Evolutionary conservation across 2,329 filamentous ascomycete species (phyloP).

Genomic region (Camillea tinctor): DNA sequence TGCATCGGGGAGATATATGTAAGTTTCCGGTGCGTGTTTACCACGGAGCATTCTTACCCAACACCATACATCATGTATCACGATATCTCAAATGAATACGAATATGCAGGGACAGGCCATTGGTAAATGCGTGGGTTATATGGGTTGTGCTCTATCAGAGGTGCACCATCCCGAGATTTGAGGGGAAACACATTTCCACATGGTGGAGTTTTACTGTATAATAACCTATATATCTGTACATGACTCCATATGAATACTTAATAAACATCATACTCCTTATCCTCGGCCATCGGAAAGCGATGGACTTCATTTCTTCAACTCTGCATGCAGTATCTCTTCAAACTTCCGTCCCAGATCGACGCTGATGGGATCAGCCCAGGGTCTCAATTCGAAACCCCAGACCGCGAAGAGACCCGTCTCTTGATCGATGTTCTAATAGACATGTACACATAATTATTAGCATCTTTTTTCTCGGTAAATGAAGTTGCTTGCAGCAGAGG

Average conservation of each 20-base stretch:
- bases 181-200: background rate
- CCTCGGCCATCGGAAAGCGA: background rate
- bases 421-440: constrained; percentile 32
- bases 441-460: constrained; percentile 10
- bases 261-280: background rate
- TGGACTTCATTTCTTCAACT: constrained; percentile 6
- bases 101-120: background rate
- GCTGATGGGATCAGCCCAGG: constrained; percentile 11
- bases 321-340: constrained; percentile 13
- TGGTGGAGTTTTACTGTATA: no score
- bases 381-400: constrained; percentile 16
- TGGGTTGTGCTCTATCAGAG: background rate
- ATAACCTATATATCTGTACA: no score
- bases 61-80: background rate
- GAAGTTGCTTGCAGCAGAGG: no score
- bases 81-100: background rate
- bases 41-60: background rate
- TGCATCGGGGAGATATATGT: background rate
- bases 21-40: background rate
- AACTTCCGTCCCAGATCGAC: constrained; percentile 12
- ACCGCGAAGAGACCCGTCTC: constrained; percentile 36
- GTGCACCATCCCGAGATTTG: background rate
- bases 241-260: background rate
- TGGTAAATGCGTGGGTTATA: background rate
- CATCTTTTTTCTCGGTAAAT: no score